Evolutionary conservation across 2,329 filamentous ascomycete genomes (phyloP), one percentile per base, ranked within the genome.

Genomic region (Fusarium staphyleae): DNA sequence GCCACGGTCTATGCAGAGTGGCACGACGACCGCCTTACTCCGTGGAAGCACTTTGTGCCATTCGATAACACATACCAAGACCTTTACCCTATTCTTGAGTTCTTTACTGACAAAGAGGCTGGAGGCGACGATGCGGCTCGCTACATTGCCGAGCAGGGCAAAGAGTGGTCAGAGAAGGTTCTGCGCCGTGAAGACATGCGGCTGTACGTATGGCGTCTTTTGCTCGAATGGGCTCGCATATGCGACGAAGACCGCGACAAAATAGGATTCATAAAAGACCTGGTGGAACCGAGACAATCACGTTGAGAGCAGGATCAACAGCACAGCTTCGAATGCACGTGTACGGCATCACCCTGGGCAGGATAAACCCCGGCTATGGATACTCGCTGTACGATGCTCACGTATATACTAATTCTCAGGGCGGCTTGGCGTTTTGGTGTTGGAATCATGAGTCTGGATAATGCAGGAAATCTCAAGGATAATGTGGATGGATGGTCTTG

Each of bases 41-140:
- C 87, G 0, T 92, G 88, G 88, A 75, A 82, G 57, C 89, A 92
- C 71, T 91, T 89, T 63, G 83, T 87, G 1, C 88, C 89, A 2
- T 79, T 91, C 65, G 86, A 90, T 69, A 88, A 88, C 65, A 82
- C 82, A 2, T 88, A 85, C 53, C 76, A 82, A 45, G 89, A 91
- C 39, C 69, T 90, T 9, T 90, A 88, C 61, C 80, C 81, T 9
- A 77, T 87, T 9, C 73, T 89, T 63, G 82, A 86, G 41, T 90
- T 85, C 70, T 88, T 90, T 54, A 74, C 85, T n/a, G 80, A 82
- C 35, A 75, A 80, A 33, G 62, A 64, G 13, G 67, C 63, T 3
- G 69, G 69, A 5, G 77, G 78, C 44, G 85, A 89, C 62, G 73
- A 74, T 1, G 78, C 79, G n/a, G 88, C 86, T 1, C 73, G 77